Evolutionary conservation across 129 eudicot genomes (phyloP).

Genomic region (Sambucus nigra): DNA sequence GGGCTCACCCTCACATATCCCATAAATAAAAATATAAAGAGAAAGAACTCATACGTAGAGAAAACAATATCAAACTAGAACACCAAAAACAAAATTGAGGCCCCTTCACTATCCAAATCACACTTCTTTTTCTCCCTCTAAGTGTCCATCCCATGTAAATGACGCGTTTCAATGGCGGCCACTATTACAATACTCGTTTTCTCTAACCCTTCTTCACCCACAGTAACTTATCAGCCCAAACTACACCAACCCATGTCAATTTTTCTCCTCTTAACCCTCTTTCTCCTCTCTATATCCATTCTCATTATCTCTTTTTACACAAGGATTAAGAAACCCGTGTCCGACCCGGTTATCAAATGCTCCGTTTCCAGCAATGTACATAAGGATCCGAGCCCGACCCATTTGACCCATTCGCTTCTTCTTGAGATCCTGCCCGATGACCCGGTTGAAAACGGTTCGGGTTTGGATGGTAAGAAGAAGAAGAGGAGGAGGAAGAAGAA

Average conservation of each 20-base stretch:
- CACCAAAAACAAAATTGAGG: too few species aligned
- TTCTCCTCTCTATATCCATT: constrained; percentile 22
- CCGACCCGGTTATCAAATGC: constrained; percentile 1
- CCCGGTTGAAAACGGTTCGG: constrained; percentile 24
- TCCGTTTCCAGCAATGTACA: background rate
- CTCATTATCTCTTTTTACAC: constrained; percentile 32
- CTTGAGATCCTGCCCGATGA: constrained; percentile 54
- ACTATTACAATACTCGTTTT: background rate
- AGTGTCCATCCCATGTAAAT: constrained; percentile 4
- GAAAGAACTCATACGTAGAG: too few species aligned
- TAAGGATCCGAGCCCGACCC: constrained; percentile 23
- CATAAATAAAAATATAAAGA: too few species aligned
- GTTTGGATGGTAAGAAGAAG: constrained; percentile 15
- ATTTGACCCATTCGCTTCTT: constrained; percentile 29
- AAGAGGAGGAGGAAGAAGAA: constrained; percentile 64
- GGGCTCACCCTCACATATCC: too few species aligned
- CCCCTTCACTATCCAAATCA: too few species aligned
- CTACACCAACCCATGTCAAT: constrained; percentile 6
- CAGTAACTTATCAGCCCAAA: background rate
- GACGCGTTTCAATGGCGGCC: constrained; percentile 31
- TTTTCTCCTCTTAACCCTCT: constrained; percentile 12
- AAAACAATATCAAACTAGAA: too few species aligned
- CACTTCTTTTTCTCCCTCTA: too few species aligned
- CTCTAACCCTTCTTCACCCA: constrained; percentile 2
- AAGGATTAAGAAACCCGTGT: constrained; percentile 7